phyloP scores from a whole-genome alignment of 306 rosid genomes.

The Lablab purpureus region DNA sequence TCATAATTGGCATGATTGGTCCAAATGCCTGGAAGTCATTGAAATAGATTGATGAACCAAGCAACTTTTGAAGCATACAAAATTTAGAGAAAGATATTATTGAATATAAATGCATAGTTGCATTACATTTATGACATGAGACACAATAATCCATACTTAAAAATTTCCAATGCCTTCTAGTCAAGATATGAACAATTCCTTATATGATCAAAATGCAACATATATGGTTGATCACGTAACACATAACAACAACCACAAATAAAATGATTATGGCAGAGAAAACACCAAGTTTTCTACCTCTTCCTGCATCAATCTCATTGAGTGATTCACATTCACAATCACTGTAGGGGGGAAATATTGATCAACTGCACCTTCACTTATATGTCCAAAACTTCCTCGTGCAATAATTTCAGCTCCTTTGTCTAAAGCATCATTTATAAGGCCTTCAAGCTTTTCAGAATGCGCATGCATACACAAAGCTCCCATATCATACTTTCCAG shows the following conservation, averaged over 20 bases:
- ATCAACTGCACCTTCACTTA: slow-evolving; percentile 91
- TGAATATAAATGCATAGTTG: slow-evolving; percentile 32
- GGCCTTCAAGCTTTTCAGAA: slow-evolving; percentile 91
- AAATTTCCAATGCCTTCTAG: slow-evolving; percentile 31
- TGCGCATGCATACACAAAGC: slow-evolving; percentile 95
- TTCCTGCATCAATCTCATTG: slow-evolving; percentile 96
- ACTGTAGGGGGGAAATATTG: slow-evolving; percentile 94
- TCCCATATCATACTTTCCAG: slow-evolving; percentile 93
- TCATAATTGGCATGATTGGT: slow-evolving; percentile 94
- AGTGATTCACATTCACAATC: slow-evolving; percentile 84
- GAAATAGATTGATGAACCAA: slow-evolving; percentile 39
- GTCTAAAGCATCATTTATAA: slow-evolving; percentile 85
- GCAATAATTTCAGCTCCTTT: slow-evolving; percentile 90
- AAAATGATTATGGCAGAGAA: background rate
- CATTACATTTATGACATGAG: slow-evolving; percentile 23
- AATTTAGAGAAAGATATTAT: slow-evolving; percentile 6
- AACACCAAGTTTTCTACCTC: slow-evolving; percentile 65
- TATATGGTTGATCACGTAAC: slow-evolving; percentile 3
- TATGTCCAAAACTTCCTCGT: slow-evolving; percentile 89
- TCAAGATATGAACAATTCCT: slow-evolving; percentile 4
- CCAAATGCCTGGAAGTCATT: slow-evolving; percentile 75
- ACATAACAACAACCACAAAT: background rate
- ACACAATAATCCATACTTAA: slow-evolving; percentile 30
- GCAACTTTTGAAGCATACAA: slow-evolving; percentile 21
- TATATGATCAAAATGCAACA: background rate